phyloP scores from a whole-genome alignment of 768 basidiomycete genomes.

The Mrakia blollopis region DNA sequence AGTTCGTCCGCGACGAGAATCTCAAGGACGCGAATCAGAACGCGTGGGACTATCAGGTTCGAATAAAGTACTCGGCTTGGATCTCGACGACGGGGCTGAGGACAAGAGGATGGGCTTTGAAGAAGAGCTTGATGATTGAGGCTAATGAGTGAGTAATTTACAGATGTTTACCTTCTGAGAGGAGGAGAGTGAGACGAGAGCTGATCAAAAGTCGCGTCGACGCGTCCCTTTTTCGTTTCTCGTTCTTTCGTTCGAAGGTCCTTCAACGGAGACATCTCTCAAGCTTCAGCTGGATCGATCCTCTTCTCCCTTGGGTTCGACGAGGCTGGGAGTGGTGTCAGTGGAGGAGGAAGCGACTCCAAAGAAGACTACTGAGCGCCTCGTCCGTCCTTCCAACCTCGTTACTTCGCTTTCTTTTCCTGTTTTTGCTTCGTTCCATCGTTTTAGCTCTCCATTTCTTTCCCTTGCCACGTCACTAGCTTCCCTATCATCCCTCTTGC shows the following conservation, averaged over 20 bases:
- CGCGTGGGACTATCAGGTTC: not conserved
- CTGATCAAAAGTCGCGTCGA: no score
- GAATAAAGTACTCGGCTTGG: not conserved
- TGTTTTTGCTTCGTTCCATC: not conserved
- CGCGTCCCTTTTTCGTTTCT: no score
- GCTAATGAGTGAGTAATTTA: not conserved
- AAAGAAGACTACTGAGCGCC: not conserved
- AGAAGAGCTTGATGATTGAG: not conserved
- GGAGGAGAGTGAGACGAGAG: not conserved
- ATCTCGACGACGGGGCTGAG: not conserved
- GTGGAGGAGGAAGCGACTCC: not conserved
- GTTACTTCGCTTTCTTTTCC: not conserved
- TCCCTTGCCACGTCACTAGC: no score
- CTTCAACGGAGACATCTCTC: not conserved
- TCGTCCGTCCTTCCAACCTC: no score
- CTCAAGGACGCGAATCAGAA: not conserved
- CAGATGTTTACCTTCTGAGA: not conserved
- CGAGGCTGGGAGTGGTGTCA: not conserved
- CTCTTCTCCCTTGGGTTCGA: not conserved
- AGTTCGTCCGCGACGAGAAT: not conserved
- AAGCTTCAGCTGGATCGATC: not conserved
- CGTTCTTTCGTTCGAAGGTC: not conserved
- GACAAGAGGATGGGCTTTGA: not conserved
- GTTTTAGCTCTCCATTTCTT: not conserved
- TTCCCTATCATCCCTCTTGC: not conserved